phyloP scores from a whole-genome alignment of 345 rosid species.

The Lepidium africanum region DNA sequence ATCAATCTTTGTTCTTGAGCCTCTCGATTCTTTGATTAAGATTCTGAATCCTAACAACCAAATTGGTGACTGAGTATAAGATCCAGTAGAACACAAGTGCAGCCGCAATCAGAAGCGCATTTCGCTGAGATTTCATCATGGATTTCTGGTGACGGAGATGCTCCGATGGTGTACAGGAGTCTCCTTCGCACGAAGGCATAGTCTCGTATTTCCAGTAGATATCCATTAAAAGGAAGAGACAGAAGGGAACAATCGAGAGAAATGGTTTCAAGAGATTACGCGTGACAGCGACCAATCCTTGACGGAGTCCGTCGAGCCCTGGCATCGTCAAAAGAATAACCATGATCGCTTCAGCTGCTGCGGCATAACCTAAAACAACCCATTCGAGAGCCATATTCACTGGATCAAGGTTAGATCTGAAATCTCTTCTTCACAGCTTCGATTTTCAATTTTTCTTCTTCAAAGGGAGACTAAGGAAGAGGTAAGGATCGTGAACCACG shows the following conservation, averaged over 20 bases:
- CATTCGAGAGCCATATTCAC: constrained; percentile 81
- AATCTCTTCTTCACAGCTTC: constrained; percentile 7
- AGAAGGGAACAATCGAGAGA: constrained; percentile 79
- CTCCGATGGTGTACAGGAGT: constrained; percentile 70
- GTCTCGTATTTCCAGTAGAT: constrained; percentile 96
- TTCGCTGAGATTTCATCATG: constrained; percentile 82
- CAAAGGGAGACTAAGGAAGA: not conserved
- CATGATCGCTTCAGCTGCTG: constrained; percentile 91
- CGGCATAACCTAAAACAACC: constrained; percentile 83
- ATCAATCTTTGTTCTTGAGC: constrained; percentile 49
- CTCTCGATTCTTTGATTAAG: constrained; percentile 66
- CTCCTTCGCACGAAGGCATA: constrained; percentile 60
- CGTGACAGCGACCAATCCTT: constrained; percentile 71
- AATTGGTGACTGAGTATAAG: constrained; percentile 61
- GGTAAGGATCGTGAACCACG: constrained; percentile 15
- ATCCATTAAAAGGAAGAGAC: constrained; percentile 79
- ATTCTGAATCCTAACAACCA: constrained; percentile 62
- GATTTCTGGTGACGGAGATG: constrained; percentile 90
- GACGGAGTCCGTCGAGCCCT: constrained; percentile 68
- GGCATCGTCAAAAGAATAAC: constrained; percentile 74
- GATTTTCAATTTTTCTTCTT: not conserved
- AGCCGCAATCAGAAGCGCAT: constrained; percentile 67
- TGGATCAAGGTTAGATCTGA: constrained; percentile 13
- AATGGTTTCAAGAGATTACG: constrained; percentile 86
- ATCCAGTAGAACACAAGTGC: constrained; percentile 87